Evolutionary conservation across 1,284 basidiomycete genomes (phyloP), one percentile per base, ranked within the genome.

Genomic region (Cutaneotrichosporon arboriforme): DNA sequence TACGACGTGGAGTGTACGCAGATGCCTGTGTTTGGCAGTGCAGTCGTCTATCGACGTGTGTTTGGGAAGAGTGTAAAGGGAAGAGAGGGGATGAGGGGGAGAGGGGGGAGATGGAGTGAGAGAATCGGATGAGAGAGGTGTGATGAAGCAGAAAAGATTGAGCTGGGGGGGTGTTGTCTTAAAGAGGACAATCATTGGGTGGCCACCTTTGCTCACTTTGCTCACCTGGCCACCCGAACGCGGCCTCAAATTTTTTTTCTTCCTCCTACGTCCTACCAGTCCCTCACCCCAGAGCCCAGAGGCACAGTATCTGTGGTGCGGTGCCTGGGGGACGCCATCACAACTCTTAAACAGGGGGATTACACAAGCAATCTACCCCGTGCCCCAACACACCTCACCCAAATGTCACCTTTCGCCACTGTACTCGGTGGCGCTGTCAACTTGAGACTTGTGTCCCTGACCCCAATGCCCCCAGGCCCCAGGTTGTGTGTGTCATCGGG

Each of bases 1-100:
- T 31, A 31, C 26, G 26, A n/a, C n/a, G n/a, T n/a, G n/a, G n/a
- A n/a, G n/a, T n/a, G n/a, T 47, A 14, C 38, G 35, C 17, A 26
- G 45, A 46, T 41, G 50, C 50, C 37, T 37, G 26, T 31, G 26
- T 33, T 42, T 48, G 35, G 26, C 21, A 23, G 34, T 37, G 40
- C 34, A 40, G 37, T 40, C 41, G 37, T 46, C 44, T 37, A 35
- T 41, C 34, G 48, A 23, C 53, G 53, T 38, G 22, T n/a, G n/a
- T n/a, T n/a, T n/a, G 18, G 40, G 18, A 36, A 47, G 39, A 31
- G 39, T 41, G 44, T 21, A 39, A 39, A 39, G 38, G 22, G 26
- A 37, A 33, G 46, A 33, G 33, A 17, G 33, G 31, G 38, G 23
- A 14, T 33, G 45, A 37, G 40, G 13, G 36, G 26, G 43, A 35